Evolutionary conservation across 164 flowering plant species (phyloP).

Genomic region (Piper betle): DNA sequence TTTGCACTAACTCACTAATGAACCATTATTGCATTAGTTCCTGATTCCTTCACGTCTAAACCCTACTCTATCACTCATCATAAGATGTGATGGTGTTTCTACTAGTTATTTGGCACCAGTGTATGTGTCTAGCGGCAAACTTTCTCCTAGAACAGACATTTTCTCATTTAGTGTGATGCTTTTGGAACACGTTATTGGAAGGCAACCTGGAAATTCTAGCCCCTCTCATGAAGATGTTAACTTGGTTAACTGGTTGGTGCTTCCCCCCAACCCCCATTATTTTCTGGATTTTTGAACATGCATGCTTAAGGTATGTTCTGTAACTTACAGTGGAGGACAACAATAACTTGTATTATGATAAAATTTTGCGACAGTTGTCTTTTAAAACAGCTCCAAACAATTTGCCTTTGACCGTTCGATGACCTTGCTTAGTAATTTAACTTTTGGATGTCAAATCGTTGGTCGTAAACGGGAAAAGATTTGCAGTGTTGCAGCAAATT

Average conservation of each 20-base stretch:
- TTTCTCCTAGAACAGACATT: slow-evolving; percentile 81
- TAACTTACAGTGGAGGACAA: background rate
- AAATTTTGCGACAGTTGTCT: too few relatives aligned
- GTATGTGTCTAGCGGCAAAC: slow-evolving; percentile 86
- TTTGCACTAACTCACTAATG: too few relatives aligned
- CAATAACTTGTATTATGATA: background rate
- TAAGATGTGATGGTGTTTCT: slow-evolving; percentile 1
- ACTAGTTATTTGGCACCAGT: slow-evolving; percentile 91
- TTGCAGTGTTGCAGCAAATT: too few relatives aligned
- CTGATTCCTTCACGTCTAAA: too few relatives aligned
- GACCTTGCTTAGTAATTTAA: too few relatives aligned
- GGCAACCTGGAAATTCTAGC: slow-evolving; percentile 52
- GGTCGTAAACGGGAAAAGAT: too few relatives aligned
- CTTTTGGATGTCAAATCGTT: too few relatives aligned
- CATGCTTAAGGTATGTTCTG: slow-evolving; percentile 68
- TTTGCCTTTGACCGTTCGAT: too few relatives aligned
- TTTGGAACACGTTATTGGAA: slow-evolving; percentile 82
- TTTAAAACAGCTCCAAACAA: too few relatives aligned
- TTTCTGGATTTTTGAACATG: slow-evolving; percentile 33
- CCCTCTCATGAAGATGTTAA: slow-evolving; percentile 57
- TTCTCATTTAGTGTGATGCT: slow-evolving; percentile 93
- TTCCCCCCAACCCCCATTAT: too few relatives aligned
- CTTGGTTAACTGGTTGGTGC: slow-evolving; percentile 80
- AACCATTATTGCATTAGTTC: too few relatives aligned
- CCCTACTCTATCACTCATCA: too few relatives aligned